phyloP scores from a whole-genome alignment of 179 eudicot species.

The Carnegiea gigantea region DNA sequence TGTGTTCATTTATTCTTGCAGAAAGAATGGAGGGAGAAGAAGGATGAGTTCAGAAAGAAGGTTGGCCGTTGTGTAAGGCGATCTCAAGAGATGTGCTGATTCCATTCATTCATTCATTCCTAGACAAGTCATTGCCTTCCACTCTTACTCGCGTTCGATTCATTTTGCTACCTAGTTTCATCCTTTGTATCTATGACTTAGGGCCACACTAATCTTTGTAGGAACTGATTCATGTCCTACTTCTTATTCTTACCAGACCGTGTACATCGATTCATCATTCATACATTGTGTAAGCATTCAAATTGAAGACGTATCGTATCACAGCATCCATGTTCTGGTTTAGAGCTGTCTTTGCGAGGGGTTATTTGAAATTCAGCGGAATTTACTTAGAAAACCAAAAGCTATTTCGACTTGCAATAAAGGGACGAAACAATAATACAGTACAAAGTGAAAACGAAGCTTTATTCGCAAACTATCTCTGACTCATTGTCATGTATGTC shows the following conservation, averaged over 20 bases:
- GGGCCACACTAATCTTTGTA: neutral
- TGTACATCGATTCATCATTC: neutral
- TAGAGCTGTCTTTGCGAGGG: no score
- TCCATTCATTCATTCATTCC: neutral
- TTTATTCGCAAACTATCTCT: neutral
- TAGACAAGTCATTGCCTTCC: neutral
- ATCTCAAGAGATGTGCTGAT: constrained; percentile 45
- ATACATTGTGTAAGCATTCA: neutral
- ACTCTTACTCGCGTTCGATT: no score
- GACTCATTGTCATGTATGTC: neutral
- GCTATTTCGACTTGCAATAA: no score
- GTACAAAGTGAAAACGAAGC: no score
- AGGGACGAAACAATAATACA: no score
- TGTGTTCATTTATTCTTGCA: constrained; percentile 19
- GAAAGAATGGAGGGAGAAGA: constrained; percentile 65
- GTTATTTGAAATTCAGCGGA: no score
- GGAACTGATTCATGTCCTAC: neutral
- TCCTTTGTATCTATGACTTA: neutral
- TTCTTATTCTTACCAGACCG: neutral
- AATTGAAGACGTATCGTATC: neutral
- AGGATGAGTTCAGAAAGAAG: constrained; percentile 63
- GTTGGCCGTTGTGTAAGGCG: constrained; percentile 61
- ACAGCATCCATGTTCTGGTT: no score
- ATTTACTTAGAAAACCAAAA: no score
- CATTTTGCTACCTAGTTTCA: neutral